A percentile compares a stretch with the other conserved stretches of the same genome.
These are phyloP conservation scores for Phialophora expanda DNA, from an alignment of 2,329 filamentous ascomycete genomes.

Conservation along the genomic window DNA sequence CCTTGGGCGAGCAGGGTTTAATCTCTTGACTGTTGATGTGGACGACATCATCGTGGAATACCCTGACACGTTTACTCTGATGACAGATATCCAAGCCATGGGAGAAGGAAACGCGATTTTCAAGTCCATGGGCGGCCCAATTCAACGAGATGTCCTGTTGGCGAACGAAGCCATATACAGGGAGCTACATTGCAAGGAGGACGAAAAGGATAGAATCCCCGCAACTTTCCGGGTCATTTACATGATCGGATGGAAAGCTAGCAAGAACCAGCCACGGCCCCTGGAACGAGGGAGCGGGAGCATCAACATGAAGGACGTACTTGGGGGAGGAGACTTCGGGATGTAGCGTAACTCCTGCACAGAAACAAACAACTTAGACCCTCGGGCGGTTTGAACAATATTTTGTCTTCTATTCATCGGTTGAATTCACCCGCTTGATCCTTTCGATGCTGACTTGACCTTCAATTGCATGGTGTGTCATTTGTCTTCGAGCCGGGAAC, in stretches of 20 bases:
- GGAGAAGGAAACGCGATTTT: conserved; percentile 90
- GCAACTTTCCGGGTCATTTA: conserved; percentile 95
- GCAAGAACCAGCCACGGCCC: conserved; percentile 76
- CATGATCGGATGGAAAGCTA: conserved; percentile 98
- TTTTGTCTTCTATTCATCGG: conserved; percentile 17
- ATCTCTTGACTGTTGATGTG: conserved; percentile 93
- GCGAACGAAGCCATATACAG: conserved; percentile 89
- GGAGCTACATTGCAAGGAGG: conserved; percentile 79
- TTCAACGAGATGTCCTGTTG: conserved; percentile 81
- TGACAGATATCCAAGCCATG: conserved; percentile 95
- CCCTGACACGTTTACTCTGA: conserved; percentile 84
- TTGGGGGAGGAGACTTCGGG: conserved; percentile 55
- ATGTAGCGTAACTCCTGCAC: conserved; percentile 21
- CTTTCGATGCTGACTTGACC: conserved; percentile 2
- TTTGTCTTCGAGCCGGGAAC: conserved; percentile 23
- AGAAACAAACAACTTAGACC: conserved; percentile 4
- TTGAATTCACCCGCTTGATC: not conserved
- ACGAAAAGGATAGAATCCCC: conserved; percentile 61
- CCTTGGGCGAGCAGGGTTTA: conserved; percentile 85
- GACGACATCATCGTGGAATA: conserved; percentile 98
- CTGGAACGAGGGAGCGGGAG: conserved; percentile 82
- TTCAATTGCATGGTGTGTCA: conserved; percentile 17
- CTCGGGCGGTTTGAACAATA: conserved; percentile 4
- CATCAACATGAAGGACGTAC: conserved; percentile 84
- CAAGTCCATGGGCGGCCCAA: conserved; percentile 71